These are phyloP conservation scores for Collybia sordida DNA, from an alignment of 768 basidiomycete genomes.

Conservation along the genomic window DNA sequence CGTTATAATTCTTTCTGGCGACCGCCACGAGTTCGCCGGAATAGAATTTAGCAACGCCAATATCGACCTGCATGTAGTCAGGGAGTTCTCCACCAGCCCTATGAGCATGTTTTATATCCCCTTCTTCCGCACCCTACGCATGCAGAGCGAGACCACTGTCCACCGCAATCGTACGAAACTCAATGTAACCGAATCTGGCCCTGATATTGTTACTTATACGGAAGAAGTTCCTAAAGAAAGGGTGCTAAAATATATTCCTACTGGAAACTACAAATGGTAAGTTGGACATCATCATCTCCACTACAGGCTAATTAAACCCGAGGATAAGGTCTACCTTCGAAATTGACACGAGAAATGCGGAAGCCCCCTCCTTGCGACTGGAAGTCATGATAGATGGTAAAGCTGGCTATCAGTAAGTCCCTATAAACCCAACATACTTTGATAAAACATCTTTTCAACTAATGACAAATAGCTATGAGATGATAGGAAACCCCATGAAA, in stretches of 20 bases:
- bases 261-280: conserved; percentile 70
- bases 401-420: conserved; percentile 48
- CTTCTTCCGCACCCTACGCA: conserved; percentile 50
- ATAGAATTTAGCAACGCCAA: conserved; percentile 53
- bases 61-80: conserved; percentile 37
- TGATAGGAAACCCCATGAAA: conserved; percentile 48
- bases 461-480: conserved; percentile 38
- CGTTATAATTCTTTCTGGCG: conserved; percentile 67
- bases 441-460: not conserved
- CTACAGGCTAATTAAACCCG: not conserved
- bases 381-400: conserved; percentile 64
- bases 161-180: conserved; percentile 28
- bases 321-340: conserved; percentile 60
- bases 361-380: conserved; percentile 51
- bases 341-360: conserved; percentile 58
- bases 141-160: conserved; percentile 43
- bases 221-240: conserved; percentile 52
- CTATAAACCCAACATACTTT: not conserved
- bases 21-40: conserved; percentile 78
- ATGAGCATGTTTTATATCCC: conserved; percentile 71
- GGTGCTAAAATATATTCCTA: conserved; percentile 58
- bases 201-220: conserved; percentile 17
- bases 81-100: conserved; percentile 71
- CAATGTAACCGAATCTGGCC: conserved; percentile 22
- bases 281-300: conserved; percentile 5